phyloP scores from a whole-genome alignment of 306 rosid genomes.

The Glycine tomentella region DNA sequence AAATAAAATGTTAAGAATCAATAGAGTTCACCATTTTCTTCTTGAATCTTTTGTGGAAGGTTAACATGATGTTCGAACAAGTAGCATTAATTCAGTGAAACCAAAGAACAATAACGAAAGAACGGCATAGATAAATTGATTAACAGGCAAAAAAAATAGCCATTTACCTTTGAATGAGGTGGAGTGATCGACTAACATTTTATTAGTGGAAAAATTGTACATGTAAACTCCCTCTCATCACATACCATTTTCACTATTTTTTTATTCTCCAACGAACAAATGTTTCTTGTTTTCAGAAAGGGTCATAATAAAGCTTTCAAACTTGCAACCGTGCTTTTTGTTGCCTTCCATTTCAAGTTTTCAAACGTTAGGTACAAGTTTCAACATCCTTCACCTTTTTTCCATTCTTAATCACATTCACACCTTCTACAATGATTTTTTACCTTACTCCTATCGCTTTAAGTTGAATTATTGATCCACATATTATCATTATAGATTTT shows the following conservation, averaged over 20 bases:
- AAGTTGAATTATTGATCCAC: conserved; percentile 38
- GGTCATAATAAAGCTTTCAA: conserved; percentile 6
- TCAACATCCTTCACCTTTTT: conserved; percentile 51
- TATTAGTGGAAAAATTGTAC: neutral
- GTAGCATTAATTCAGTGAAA: neutral
- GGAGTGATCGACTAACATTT: neutral
- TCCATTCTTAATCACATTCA: conserved; percentile 47
- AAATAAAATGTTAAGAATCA: neutral
- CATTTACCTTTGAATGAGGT: neutral
- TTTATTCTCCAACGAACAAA: neutral
- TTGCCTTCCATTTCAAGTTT: conserved; percentile 56
- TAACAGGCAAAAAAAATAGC: neutral
- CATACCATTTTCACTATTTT: neutral
- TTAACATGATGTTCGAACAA: neutral
- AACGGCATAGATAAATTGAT: neutral
- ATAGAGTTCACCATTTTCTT: neutral
- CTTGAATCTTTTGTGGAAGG: neutral
- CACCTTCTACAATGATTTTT: conserved; percentile 53
- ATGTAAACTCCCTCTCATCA: neutral
- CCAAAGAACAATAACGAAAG: neutral
- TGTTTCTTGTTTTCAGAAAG: conserved; percentile 38
- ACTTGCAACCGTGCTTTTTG: conserved; percentile 43
- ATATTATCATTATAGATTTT: conserved; percentile 8
- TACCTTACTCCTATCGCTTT: conserved; percentile 53
- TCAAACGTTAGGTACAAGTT: conserved; percentile 55